phyloP scores from a whole-genome alignment of 371 early-diverging fungal species.

The Mucor lusitanicus region DNA sequence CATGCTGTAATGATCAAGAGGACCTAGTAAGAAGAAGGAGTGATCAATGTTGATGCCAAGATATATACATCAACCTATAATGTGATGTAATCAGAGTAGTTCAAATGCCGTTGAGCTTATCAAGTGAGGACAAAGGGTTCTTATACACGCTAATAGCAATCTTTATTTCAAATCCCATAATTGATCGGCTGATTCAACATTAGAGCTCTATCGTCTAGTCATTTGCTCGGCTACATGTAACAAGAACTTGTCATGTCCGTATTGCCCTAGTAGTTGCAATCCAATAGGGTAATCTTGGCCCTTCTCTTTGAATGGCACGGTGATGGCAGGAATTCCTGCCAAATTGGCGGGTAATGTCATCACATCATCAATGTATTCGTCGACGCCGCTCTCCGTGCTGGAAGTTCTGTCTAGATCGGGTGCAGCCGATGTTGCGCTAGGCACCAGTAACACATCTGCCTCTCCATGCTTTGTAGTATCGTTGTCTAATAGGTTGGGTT shows the following conservation, averaged over 20 bases:
- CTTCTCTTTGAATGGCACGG: slow-evolving; percentile 55
- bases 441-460: slow-evolving; percentile 70
- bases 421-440: slow-evolving; percentile 70
- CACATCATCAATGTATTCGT: slow-evolving; percentile 83
- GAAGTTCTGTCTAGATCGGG: slow-evolving; percentile 41
- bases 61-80: not conserved
- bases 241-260: slow-evolving; percentile 73
- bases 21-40: too few species aligned
- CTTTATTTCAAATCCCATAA: too few species aligned
- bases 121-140: not conserved
- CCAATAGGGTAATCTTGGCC: slow-evolving; percentile 66
- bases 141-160: not conserved
- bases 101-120: not conserved
- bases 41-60: not conserved
- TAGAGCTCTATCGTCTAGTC: not conserved
- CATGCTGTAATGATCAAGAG: not conserved
- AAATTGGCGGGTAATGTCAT: slow-evolving; percentile 89
- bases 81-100: not conserved
- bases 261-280: slow-evolving; percentile 81
- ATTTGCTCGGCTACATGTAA: slow-evolving; percentile 38
- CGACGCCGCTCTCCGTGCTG: slow-evolving; percentile 18
- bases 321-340: slow-evolving; percentile 78
- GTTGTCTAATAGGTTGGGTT: slow-evolving; percentile 36
- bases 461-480: not conserved
- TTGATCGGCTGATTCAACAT: not conserved